These are phyloP conservation scores for Ajuga chamaepitys DNA, from an alignment of 257 asterid species.

Conservation along the genomic window DNA sequence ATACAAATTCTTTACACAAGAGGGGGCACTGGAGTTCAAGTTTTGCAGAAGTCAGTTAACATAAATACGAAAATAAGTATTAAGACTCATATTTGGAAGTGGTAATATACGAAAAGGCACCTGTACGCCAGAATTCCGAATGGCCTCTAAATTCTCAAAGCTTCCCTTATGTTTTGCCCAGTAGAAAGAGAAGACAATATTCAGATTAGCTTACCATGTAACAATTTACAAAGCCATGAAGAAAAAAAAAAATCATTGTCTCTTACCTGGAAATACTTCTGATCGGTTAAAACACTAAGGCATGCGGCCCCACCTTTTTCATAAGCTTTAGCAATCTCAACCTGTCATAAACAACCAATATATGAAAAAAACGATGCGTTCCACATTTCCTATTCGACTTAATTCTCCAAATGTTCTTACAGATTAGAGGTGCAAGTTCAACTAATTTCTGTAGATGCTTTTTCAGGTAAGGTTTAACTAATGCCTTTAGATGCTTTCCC, in stretches of 20 bases:
- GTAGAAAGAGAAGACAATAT: not conserved
- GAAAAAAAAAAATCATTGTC: not conserved
- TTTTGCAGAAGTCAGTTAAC: conserved; percentile 14
- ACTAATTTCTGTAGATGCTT: not conserved
- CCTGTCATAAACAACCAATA: conserved; percentile 35
- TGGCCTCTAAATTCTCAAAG: conserved; percentile 75
- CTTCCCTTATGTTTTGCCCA: conserved; percentile 50
- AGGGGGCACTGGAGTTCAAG: conserved; percentile 69
- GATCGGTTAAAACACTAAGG: conserved; percentile 83
- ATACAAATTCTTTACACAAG: conserved; percentile 78
- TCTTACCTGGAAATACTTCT: conserved; percentile 72
- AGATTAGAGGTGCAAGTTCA: not conserved
- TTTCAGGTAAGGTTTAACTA: not conserved
- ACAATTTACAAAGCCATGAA: not conserved
- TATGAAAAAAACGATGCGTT: not conserved
- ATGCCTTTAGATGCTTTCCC: not conserved
- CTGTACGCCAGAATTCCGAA: conserved; percentile 68
- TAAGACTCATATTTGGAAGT: not conserved
- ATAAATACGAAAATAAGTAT: not conserved
- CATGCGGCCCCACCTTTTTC: conserved; percentile 96
- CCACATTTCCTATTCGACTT: not conserved
- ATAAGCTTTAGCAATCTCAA: conserved; percentile 85
- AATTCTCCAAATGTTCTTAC: not conserved
- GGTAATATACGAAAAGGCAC: conserved; percentile 20
- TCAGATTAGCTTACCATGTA: not conserved